Evolutionary conservation across 2,329 filamentous ascomycete genomes (phyloP), one percentile per base, ranked within the genome.

Genomic region (Ophiostoma triangulosporum): DNA sequence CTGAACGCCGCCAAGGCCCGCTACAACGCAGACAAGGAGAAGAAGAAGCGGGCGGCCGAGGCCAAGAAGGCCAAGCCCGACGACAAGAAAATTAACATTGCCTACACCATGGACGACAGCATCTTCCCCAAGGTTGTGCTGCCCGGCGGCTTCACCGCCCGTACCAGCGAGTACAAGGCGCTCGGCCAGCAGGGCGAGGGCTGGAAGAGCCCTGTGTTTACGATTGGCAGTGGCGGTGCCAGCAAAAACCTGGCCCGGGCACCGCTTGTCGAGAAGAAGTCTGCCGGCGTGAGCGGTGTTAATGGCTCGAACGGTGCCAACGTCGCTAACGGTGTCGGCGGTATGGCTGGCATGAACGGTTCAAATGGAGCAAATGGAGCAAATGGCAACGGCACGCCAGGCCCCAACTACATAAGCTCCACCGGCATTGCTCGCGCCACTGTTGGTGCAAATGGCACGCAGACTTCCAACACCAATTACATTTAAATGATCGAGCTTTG

Each of bases 151-250:
- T 91, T 96, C 66, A 93, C 86, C 61, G 83, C 81, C 72, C 96
- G 95, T 79, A 90, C 91, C 9, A 94, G 88, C 24, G 88, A 95
- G 69, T 97, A 94, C 77, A 88, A 82, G 71, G 81, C 96, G 22
- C 76, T 95, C 55, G 88, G 91, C 8, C 75, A 74, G 60, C 88
- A 93, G 79, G 93, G 93, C 51, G 86, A 95, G 54, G 84, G 82
- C 68, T 98, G 93, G 93, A 85, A 95, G 74, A 94, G 86, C 57
- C 88, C 91, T 9, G 81, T 98, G 63, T 98, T 98, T 73, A 84
- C 81, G 56, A 84, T 97, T 61, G 91, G 93, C 48, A 77, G 72
- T 43, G 89, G 90, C 11, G 73, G 78, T 53, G 82, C 84, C 69
- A 88, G 86, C 40, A 75, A 70, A 24, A 78, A 85, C 62, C 76